These are phyloP conservation scores for Chloromonas sp. DNA, from an alignment of 163 green algal genomes.

Conservation along the genomic window DNA sequence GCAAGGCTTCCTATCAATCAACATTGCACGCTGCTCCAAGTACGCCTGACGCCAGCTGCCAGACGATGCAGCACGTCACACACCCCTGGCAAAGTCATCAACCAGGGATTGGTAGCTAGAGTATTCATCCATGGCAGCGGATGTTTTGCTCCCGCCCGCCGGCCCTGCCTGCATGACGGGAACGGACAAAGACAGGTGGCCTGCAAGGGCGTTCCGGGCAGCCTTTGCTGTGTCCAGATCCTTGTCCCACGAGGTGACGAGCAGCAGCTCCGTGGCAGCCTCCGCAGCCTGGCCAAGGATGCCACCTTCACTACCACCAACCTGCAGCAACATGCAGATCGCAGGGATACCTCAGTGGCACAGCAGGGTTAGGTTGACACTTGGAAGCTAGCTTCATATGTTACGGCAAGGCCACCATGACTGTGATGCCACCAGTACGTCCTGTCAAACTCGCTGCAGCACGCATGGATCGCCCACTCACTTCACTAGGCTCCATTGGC, in stretches of 20 bases:
- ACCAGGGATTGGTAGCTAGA: constrained; percentile 55
- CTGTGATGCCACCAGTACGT: too few species aligned
- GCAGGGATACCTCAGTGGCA: too few species aligned
- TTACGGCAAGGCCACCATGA: too few species aligned
- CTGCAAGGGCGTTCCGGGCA: constrained; percentile 30
- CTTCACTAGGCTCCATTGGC: constrained; percentile 26
- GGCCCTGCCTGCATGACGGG: constrained; percentile 30
- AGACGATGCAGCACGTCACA: constrained; percentile 1
- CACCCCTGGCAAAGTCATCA: constrained; percentile 36
- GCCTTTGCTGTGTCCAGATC: constrained; percentile 39
- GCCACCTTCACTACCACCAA: not conserved
- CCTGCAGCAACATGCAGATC: not conserved
- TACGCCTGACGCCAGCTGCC: too few species aligned
- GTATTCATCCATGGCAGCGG: constrained; percentile 36
- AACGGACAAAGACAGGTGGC: constrained; percentile 11
- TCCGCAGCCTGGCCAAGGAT: constrained; percentile 7
- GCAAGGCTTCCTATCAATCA: too few species aligned
- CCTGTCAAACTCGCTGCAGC: too few species aligned
- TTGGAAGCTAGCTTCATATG: too few species aligned
- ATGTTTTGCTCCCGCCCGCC: not conserved
- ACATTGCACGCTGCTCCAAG: too few species aligned
- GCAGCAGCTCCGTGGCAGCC: constrained; percentile 35
- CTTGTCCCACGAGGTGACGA: constrained; percentile 46
- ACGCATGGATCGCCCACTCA: not conserved
- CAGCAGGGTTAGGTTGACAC: too few species aligned